Percentiles rank a stretch among this genome's conserved stretches.
Evolutionary conservation across 805 yeast genomes (phyloP).

Genomic region (Cyberlindnera samutprakarnensis): DNA sequence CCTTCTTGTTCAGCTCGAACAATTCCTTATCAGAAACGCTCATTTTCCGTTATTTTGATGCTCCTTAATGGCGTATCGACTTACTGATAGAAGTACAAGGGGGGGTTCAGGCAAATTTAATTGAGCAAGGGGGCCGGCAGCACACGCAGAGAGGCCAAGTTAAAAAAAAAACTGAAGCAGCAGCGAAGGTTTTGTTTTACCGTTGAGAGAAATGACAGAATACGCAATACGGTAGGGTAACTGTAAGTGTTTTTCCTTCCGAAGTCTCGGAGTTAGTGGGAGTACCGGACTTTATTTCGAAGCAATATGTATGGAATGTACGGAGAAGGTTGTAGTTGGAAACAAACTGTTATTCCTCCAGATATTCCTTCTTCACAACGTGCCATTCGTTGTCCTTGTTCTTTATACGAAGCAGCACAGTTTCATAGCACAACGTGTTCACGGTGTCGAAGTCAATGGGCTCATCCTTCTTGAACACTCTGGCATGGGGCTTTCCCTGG

Average conservation of each 20-base stretch:
- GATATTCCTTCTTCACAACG: constrained; percentile 14
- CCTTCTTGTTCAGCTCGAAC: constrained; percentile 77
- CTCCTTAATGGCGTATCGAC: too few relatives aligned
- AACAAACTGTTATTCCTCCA: constrained; percentile 2
- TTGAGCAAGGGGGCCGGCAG: neutral
- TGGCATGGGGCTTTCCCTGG: neutral
- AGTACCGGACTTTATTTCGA: too few relatives aligned
- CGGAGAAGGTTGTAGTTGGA: too few relatives aligned
- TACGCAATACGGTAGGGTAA: constrained; percentile 2
- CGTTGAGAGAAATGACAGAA: neutral
- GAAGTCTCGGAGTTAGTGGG: too few relatives aligned
- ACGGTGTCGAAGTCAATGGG: neutral
- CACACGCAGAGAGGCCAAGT: too few relatives aligned
- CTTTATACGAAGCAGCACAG: constrained; percentile 4
- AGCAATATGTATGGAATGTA: too few relatives aligned
- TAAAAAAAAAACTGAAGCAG: too few relatives aligned
- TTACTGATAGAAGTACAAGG: too few relatives aligned
- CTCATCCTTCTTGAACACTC: neutral
- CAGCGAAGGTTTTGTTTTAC: too few relatives aligned
- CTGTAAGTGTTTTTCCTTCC: neutral
- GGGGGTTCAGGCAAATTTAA: too few relatives aligned
- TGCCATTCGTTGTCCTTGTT: constrained; percentile 22
- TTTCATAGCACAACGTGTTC: neutral
- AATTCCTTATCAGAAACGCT: constrained; percentile 31
- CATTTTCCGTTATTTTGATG: too few relatives aligned